phyloP scores from a whole-genome alignment of 176 grass and related monocot species.

The Bonia amplexicaulis region DNA sequence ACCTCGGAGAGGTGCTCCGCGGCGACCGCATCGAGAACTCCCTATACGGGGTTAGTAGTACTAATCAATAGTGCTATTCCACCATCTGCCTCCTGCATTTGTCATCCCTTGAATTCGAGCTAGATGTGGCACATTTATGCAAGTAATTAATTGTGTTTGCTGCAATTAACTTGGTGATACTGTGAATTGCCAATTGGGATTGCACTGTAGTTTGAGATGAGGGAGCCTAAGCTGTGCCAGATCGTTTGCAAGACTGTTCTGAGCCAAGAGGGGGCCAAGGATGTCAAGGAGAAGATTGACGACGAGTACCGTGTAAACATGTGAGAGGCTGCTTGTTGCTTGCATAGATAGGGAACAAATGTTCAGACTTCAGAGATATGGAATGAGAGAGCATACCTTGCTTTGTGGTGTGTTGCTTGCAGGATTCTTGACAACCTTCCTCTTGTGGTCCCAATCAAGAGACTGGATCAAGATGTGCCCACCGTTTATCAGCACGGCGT shows the following conservation, averaged over 20 bases:
- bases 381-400: background rate
- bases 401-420: background rate
- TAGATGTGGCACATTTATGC: background rate
- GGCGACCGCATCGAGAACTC: constrained; percentile 89
- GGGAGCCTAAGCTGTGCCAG: constrained; percentile 76
- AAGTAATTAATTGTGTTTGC: background rate
- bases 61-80: too few species aligned
- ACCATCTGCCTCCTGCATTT: background rate
- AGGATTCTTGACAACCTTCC: constrained; percentile 97
- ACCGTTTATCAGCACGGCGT: constrained; percentile 67
- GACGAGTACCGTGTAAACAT: constrained; percentile 86
- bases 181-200: background rate
- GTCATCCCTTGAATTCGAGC: background rate
- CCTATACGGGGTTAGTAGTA: constrained; percentile 52
- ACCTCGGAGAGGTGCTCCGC: constrained; percentile 90
- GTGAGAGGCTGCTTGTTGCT: constrained; percentile 27
- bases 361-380: background rate
- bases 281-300: constrained; percentile 80
- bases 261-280: constrained; percentile 46
- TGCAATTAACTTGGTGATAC: background rate
- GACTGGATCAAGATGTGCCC: constrained; percentile 50
- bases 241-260: constrained; percentile 60
- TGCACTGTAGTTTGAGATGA: constrained; percentile 79
- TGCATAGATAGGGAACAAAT: background rate
- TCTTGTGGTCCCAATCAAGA: constrained; percentile 62